Evolutionary conservation across 441 rosid species (phyloP).

Genomic region (Pelargonium citronellum): DNA sequence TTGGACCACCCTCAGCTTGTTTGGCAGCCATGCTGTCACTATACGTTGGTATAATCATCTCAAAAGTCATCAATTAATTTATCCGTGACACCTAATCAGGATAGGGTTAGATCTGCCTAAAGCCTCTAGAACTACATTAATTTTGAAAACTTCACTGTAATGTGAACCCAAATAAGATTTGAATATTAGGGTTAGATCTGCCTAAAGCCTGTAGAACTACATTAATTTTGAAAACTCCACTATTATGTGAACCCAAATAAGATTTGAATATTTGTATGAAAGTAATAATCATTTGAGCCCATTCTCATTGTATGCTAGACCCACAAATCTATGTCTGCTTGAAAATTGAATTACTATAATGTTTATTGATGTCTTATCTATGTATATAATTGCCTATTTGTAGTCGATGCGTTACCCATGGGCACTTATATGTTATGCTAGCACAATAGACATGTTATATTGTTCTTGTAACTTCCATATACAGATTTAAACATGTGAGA

Average conservation of each 20-base stretch:
- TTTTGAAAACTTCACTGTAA: not conserved
- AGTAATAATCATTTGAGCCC: not conserved
- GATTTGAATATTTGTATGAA: not conserved
- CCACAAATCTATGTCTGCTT: not conserved
- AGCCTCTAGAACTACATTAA: not conserved
- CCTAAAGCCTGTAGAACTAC: not conserved
- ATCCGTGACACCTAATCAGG: not conserved
- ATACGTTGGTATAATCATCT: not conserved
- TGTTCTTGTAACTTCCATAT: slow-evolving; percentile 6
- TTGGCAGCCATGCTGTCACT: not conserved
- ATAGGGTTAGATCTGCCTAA: not conserved
- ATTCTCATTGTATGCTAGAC: not conserved
- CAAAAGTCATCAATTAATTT: not conserved
- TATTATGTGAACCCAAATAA: not conserved
- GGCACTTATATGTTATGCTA: not conserved
- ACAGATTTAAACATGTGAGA: slow-evolving; percentile 12
- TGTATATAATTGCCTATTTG: not conserved
- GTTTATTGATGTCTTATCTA: not conserved
- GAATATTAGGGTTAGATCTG: not conserved
- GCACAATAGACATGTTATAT: not conserved
- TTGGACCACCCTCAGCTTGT: not conserved
- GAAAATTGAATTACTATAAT: not conserved
- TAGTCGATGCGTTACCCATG: not conserved
- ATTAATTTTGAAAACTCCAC: not conserved
- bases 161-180: not conserved